Base-by-base conservation (phyloP, 2,329 filamentous ascomycete species). In the Xylaria sp. region DNA sequence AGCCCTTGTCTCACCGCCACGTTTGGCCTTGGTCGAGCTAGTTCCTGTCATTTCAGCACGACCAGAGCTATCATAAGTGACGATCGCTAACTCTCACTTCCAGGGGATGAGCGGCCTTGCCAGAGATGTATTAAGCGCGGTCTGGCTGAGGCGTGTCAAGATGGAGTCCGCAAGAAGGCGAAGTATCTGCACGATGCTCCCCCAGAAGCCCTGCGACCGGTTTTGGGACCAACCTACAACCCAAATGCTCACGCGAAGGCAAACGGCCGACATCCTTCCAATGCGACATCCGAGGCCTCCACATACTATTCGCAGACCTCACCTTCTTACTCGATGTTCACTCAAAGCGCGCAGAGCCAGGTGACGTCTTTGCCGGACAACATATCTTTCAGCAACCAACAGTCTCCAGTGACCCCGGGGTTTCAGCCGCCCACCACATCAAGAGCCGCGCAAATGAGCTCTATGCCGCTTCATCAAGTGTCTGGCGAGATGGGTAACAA, bases 161-260 rank as follows among this genome's bases (percentile, higher is more conserved):
- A 99, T 70, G 94, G 94, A 49, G 92, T 97, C 47, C 89, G 94
- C 60, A 99, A 99, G 75, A 99, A 97, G 81, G 94, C 94, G 48
- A 99, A 99, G 73, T 99, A 99, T 72, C 89, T 99, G 52, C 92
- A 97, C 69, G 94, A 97, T 80, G 92, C 93, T 21, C 92, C 93
- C 34, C 86, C 91, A 48, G 92, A 95, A 71, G 92, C 92, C 42
- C 79, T 97, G 58, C 84, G 93, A 69, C 91, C 92, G n/a, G 91
- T 94, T 39, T 81, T 94, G 44, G 87, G 88, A 4, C 85, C 87
- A 24, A 86, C 81, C 58, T 88, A 85, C 66, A 90, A 88, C 66
- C 83, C 82, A 68, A 78, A 72, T 72, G 74, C 74, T 64, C 71
- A 77, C 68, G 74, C 76, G 65, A 74, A 75, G 63, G 69, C 74